Percentiles rank a stretch among this genome's conserved stretches.
phyloP scores from a whole-genome alignment of 805 yeast species.

The Grigorovia yakushimaensis region DNA sequence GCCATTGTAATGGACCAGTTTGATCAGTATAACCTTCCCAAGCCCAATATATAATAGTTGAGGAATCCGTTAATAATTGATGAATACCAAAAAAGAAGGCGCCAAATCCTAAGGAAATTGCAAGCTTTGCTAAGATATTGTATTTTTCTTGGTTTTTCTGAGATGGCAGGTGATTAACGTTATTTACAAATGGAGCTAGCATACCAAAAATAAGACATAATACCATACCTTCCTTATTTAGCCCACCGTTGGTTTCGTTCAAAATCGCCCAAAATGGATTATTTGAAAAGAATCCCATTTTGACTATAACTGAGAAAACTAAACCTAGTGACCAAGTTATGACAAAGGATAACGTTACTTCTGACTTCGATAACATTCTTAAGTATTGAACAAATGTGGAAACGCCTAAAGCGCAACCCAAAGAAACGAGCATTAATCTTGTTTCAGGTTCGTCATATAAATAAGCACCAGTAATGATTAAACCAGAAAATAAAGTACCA shows the following conservation, averaged over 20 bases:
- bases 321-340: constrained; percentile 46
- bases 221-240: constrained; percentile 54
- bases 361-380: constrained; percentile 29
- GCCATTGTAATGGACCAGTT: constrained; percentile 72
- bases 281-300: constrained; percentile 69
- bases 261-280: constrained; percentile 96
- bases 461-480: constrained; percentile 71
- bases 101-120: constrained; percentile 57
- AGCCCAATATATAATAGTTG: constrained; percentile 84
- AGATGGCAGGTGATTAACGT: constrained; percentile 9
- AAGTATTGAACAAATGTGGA: constrained; percentile 51
- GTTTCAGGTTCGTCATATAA: constrained; percentile 55
- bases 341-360: constrained; percentile 12
- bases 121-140: constrained; percentile 10
- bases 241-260: constrained; percentile 79
- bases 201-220: constrained; percentile 42
- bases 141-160: not conserved
- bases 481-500: constrained; percentile 37
- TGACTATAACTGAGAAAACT: constrained; percentile 60
- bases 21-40: constrained; percentile 90
- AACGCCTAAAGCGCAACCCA: constrained; percentile 56
- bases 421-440: constrained; percentile 54
- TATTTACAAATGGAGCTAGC: constrained; percentile 41
- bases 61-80: constrained; percentile 72
- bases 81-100: constrained; percentile 61